phyloP scores from a whole-genome alignment of 2,329 filamentous ascomycete species.

The Verticillium nonalfalfae region DNA sequence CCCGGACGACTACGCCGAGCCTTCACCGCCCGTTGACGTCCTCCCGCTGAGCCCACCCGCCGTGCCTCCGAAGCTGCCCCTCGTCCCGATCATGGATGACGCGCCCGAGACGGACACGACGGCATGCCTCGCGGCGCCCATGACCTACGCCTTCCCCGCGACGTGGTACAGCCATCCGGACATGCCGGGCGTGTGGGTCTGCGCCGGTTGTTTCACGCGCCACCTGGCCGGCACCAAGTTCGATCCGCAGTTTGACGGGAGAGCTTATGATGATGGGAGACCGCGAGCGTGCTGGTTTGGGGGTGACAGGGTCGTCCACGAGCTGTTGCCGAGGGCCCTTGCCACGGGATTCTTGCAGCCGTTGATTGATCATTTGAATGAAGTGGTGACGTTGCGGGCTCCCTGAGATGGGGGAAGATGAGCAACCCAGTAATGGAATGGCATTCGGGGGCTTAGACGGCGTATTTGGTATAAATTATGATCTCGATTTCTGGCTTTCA shows the following conservation, averaged over 20 bases:
- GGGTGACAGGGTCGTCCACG: constrained; percentile 20
- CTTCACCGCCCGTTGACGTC: not conserved
- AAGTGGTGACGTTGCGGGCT: not conserved
- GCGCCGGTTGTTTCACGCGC: constrained; percentile 30
- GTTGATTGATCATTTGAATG: constrained; percentile 20
- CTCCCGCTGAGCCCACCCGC: not conserved
- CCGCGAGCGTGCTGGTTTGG: constrained; percentile 27
- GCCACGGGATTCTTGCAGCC: constrained; percentile 18
- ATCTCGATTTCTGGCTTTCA: no score
- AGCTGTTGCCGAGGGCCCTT: constrained; percentile 21
- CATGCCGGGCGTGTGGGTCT: constrained; percentile 25
- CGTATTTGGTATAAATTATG: not conserved
- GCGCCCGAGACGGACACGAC: not conserved
- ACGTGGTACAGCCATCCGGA: constrained; percentile 29
- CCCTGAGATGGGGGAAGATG: no score
- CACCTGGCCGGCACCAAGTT: constrained; percentile 23
- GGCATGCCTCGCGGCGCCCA: constrained; percentile 21
- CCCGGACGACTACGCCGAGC: not conserved
- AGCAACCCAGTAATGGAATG: no score
- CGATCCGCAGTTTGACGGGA: constrained; percentile 17
- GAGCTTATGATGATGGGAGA: constrained; percentile 15
- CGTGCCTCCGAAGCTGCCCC: not conserved
- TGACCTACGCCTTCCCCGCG: constrained; percentile 17
- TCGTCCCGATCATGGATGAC: not conserved
- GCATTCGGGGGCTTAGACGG: not conserved